Evolutionary conservation across 179 eudicot species (phyloP).

Genomic region (Carnegiea gigantea): DNA sequence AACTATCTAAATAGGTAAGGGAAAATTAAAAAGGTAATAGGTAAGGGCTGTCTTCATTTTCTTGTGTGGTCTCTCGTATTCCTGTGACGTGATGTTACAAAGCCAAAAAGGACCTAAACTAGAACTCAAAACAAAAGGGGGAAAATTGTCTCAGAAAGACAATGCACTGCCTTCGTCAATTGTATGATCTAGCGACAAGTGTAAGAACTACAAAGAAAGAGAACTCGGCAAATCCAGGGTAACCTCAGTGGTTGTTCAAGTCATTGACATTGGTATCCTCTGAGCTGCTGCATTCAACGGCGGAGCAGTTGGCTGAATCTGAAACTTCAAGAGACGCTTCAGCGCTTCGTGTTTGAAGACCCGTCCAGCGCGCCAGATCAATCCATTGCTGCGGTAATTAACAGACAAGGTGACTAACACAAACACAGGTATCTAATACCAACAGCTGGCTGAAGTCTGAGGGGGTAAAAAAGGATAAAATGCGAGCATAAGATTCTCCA

Average conservation of each 20-base stretch:
- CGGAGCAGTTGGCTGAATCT: constrained; percentile 43
- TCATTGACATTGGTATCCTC: constrained; percentile 68
- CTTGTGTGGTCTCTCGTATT: constrained; percentile 20
- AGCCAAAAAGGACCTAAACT: constrained; percentile 10
- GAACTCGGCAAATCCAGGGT: constrained; percentile 5
- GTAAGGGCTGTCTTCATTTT: constrained; percentile 14
- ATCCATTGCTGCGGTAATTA: constrained; percentile 86
- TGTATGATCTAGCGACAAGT: constrained; percentile 7
- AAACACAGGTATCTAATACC: not conserved
- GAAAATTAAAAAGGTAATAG: not conserved
- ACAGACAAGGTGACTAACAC: constrained; percentile 14
- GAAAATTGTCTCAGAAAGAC: not conserved
- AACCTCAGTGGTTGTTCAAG: constrained; percentile 44
- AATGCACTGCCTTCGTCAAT: constrained; percentile 6
- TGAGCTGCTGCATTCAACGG: constrained; percentile 45
- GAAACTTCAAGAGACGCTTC: constrained; percentile 41
- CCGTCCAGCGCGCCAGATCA: constrained; percentile 80
- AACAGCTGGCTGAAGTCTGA: not conserved
- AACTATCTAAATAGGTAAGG: too few relatives aligned
- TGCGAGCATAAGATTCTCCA: too few relatives aligned
- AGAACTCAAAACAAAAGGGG: constrained; percentile 4
- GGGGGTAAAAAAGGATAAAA: constrained; percentile 8
- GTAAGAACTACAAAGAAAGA: constrained; percentile 9
- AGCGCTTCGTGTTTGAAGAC: constrained; percentile 62
- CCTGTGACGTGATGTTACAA: not conserved